phyloP scores from a whole-genome alignment of 352 stramenopile genomes.

The Phytopythium boreale region DNA sequence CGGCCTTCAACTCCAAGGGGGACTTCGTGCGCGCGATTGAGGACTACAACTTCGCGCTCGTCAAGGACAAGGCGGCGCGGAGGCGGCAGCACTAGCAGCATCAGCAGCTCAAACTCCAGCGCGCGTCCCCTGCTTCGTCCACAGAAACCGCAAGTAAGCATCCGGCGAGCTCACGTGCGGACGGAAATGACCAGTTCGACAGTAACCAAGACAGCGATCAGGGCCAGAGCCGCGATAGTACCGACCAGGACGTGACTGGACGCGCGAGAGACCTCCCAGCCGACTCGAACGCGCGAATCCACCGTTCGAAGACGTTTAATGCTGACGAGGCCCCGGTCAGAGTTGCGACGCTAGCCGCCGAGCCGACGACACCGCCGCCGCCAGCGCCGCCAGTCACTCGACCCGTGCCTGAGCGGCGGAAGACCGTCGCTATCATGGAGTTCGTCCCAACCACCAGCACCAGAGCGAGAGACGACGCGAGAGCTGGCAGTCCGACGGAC shows the following conservation, averaged over 20 bases:
- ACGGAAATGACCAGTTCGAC: background rate
- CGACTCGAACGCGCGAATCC: background rate
- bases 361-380: background rate
- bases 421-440: constrained; percentile 19
- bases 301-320: background rate
- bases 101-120: constrained; percentile 37
- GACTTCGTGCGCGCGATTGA: constrained; percentile 86
- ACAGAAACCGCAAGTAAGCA: background rate
- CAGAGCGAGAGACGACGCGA: background rate
- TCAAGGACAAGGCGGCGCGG: constrained; percentile 64
- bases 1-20: constrained; percentile 84
- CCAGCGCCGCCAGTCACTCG: background rate
- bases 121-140: background rate
- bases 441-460: background rate
- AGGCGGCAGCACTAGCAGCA: constrained; percentile 21
- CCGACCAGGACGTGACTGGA: background rate
- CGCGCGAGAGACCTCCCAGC: background rate
- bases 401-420: background rate
- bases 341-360: background rate
- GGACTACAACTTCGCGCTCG: constrained; percentile 87
- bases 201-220: background rate
- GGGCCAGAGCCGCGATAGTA: background rate
- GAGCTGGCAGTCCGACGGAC: background rate
- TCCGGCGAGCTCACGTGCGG: background rate
- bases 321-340: background rate